Percentiles rank a stretch among this genome's conserved stretches.
phyloP scores from a whole-genome alignment of 768 basidiomycete species.

The Candolleomyces eurysporus region DNA sequence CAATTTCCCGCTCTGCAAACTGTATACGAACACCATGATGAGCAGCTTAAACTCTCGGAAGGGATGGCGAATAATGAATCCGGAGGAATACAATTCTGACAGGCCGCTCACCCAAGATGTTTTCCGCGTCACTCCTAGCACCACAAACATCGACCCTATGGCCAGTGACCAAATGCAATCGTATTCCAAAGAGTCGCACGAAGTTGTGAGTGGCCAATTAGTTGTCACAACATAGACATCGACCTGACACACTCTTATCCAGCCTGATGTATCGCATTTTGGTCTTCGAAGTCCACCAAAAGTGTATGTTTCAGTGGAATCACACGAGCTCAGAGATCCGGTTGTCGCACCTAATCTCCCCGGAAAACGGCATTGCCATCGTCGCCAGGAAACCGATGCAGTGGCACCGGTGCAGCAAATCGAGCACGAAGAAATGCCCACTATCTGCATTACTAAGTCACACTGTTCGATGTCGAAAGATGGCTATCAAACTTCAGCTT shows the following conservation, averaged over 20 bases:
- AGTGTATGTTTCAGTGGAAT: constrained; percentile 22
- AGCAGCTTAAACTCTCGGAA: constrained; percentile 34
- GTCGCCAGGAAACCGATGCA: neutral
- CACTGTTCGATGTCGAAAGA: neutral
- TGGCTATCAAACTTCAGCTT: constrained; percentile 4
- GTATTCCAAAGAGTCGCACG: neutral
- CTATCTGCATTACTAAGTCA: too few species aligned
- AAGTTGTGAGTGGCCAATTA: neutral
- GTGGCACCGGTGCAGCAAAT: neutral
- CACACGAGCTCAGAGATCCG: constrained; percentile 13
- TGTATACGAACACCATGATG: constrained; percentile 42
- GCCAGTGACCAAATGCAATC: neutral
- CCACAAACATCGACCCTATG: neutral
- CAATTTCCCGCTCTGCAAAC: constrained; percentile 38
- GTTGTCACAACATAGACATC: neutral
- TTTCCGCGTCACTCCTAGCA: neutral
- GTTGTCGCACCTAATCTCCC: neutral
- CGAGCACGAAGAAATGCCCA: neutral
- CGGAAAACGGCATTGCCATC: neutral
- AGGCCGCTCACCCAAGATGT: constrained; percentile 1
- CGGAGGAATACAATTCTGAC: neutral
- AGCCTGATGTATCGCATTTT: neutral
- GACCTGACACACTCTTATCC: neutral
- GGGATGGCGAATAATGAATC: constrained; percentile 25
- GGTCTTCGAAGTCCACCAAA: constrained; percentile 7